Percentiles rank a stretch among this genome's conserved stretches.
phyloP scores from a whole-genome alignment of 2,329 filamentous ascomycete genomes.

The Botrytis tulipae region DNA sequence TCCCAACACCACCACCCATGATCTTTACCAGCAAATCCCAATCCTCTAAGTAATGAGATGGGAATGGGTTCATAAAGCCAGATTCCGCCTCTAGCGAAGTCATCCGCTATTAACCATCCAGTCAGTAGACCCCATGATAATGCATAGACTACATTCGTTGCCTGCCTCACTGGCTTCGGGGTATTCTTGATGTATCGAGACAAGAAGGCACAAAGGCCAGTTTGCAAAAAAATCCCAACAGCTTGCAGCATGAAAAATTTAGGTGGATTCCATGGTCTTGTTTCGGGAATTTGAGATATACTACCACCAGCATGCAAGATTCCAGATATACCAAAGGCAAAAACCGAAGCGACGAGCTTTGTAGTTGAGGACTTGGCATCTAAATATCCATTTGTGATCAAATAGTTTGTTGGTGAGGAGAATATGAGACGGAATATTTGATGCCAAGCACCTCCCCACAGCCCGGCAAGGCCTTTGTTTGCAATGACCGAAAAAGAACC shows the following conservation, averaged over 20 bases:
- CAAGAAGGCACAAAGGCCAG: slow-evolving; percentile 41
- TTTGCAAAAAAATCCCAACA: slow-evolving; percentile 63
- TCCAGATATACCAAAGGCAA: slow-evolving; percentile 66
- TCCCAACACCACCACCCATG: slow-evolving; percentile 70
- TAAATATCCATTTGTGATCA: slow-evolving; percentile 46
- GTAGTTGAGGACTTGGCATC: slow-evolving; percentile 37
- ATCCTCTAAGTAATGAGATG: slow-evolving; percentile 63
- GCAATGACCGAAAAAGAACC: slow-evolving; percentile 54
- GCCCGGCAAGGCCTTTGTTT: slow-evolving; percentile 71
- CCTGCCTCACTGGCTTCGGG: slow-evolving; percentile 49
- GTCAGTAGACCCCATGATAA: slow-evolving; percentile 68
- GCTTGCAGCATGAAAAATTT: slow-evolving; percentile 73
- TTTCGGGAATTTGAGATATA: slow-evolving; percentile 57
- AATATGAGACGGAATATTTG: slow-evolving; percentile 81
- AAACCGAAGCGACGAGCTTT: slow-evolving; percentile 41
- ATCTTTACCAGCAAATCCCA: slow-evolving; percentile 61
- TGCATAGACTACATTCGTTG: slow-evolving; percentile 61
- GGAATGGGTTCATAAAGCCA: slow-evolving; percentile 86
- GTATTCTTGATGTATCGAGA: slow-evolving; percentile 37
- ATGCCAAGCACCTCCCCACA: slow-evolving; percentile 89
- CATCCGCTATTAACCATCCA: slow-evolving; percentile 65
- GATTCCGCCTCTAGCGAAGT: slow-evolving; percentile 69
- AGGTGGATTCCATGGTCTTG: slow-evolving; percentile 52
- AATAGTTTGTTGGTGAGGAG: slow-evolving; percentile 53
- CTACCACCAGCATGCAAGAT: slow-evolving; percentile 71